These are phyloP conservation scores for Melaleuca quinquenervia DNA, from an alignment of 345 rosid genomes.

Conservation along the genomic window DNA sequence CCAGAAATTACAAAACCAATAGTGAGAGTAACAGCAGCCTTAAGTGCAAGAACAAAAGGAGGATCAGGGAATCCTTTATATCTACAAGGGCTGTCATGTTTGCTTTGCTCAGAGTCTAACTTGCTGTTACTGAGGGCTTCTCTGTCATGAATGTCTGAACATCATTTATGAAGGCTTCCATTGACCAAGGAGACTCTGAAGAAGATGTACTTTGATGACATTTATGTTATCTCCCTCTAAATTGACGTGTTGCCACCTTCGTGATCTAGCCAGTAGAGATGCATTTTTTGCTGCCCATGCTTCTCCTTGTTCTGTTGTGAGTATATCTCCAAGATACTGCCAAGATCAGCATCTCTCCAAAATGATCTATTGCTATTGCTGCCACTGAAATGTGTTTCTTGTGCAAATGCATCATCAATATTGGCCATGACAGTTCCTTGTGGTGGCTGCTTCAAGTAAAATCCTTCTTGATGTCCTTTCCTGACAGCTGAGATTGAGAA, in stretches of 20 bases:
- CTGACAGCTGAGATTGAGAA: not conserved
- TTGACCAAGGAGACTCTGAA: not conserved
- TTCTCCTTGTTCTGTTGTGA: not conserved
- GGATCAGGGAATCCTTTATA: not conserved
- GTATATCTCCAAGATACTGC: not conserved
- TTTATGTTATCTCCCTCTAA: not conserved
- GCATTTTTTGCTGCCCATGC: not conserved
- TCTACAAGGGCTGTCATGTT: not conserved
- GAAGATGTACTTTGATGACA: not conserved
- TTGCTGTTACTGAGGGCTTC: not conserved
- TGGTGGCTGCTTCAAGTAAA: not conserved
- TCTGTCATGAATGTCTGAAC: not conserved
- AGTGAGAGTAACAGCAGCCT: not conserved
- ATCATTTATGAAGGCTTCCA: not conserved
- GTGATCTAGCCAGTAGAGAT: not conserved
- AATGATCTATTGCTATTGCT: not conserved
- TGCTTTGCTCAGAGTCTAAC: not conserved
- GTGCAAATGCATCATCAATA: not conserved
- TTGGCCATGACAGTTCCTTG: not conserved
- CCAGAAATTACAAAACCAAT: not conserved
- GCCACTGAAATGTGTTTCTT: not conserved
- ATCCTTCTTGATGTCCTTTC: not conserved
- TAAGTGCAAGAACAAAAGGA: not conserved
- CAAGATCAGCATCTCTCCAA: not conserved
- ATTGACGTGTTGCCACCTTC: not conserved